Conservation (phyloP, 176 grass and related monocot species). For the Carex kokanica region DNA sequence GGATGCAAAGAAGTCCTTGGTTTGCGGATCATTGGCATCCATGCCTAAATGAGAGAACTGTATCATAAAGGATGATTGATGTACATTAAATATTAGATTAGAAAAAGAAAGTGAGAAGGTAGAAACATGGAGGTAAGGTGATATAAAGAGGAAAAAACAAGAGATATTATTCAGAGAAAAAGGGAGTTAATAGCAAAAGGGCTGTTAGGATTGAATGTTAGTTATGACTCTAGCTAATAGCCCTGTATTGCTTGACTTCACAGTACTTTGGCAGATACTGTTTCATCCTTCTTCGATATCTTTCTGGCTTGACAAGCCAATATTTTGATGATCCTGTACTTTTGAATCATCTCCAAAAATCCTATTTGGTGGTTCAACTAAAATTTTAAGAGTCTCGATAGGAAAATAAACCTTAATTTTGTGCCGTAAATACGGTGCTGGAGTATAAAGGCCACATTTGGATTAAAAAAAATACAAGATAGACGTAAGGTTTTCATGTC, state of each 20-base stretch:
- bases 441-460: background rate
- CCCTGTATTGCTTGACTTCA: background rate
- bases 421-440: background rate
- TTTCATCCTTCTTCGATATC: background rate
- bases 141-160: slow-evolving; percentile 72
- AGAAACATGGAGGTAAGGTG: slow-evolving; percentile 11
- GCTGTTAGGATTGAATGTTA: slow-evolving; percentile 84
- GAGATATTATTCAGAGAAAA: slow-evolving; percentile 37
- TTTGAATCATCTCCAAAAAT: background rate
- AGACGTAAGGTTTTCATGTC: too few relatives aligned
- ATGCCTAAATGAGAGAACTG: slow-evolving; percentile 28
- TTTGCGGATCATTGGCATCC: slow-evolving; percentile 37
- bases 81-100: slow-evolving; percentile 7
- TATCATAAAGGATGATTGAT: slow-evolving; percentile 8
- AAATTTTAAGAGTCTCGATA: background rate
- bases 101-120: background rate
- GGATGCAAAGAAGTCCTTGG: slow-evolving; percentile 69
- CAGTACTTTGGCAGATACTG: background rate
- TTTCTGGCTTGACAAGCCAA: background rate
- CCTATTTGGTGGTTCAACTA: background rate
- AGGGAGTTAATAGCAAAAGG: slow-evolving; percentile 29
- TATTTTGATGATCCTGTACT: background rate
- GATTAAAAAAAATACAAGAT: background rate
- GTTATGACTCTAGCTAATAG: slow-evolving; percentile 44
- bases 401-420: background rate